These are phyloP conservation scores for Ensete ventricosum DNA, from an alignment of 176 grass and related monocot genomes.

Conservation along the genomic window DNA sequence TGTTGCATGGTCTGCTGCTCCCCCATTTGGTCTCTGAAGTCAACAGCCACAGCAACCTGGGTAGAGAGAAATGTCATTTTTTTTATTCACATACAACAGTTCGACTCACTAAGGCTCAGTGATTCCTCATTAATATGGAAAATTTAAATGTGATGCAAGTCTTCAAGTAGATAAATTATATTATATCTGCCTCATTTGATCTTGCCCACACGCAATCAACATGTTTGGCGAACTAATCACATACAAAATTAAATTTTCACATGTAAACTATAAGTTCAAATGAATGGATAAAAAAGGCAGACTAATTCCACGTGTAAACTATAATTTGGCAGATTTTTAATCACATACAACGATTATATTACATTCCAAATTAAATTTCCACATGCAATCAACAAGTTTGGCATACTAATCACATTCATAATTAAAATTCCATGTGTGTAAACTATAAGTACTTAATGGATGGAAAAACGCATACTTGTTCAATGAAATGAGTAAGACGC, in stretches of 20 bases:
- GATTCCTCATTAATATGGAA: neutral
- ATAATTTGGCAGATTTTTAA: too few species aligned
- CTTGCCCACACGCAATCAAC: too few species aligned
- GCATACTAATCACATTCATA: neutral
- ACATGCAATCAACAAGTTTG: too few species aligned
- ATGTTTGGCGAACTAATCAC: too few species aligned
- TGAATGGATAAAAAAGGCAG: too few species aligned
- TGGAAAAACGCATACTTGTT: slow-evolving; percentile 33
- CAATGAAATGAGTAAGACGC: slow-evolving; percentile 42
- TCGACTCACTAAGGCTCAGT: neutral
- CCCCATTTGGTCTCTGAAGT: slow-evolving; percentile 44
- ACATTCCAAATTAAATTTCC: too few species aligned
- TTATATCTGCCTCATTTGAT: neutral
- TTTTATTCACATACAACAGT: neutral
- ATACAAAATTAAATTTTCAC: too few species aligned
- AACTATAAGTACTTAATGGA: neutral
- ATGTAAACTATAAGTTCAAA: too few species aligned
- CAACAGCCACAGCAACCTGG: slow-evolving; percentile 40
- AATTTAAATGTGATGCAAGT: neutral
- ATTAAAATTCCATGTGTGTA: neutral
- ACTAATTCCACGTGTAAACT: too few species aligned
- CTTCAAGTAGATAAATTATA: neutral
- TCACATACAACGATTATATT: too few species aligned
- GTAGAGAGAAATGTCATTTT: neutral
- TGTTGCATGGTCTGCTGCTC: slow-evolving; percentile 45